These are phyloP conservation scores for Stagonosporopsis chrysanthemi DNA, from an alignment of 2,329 filamentous ascomycete species.

Conservation along the genomic window DNA sequence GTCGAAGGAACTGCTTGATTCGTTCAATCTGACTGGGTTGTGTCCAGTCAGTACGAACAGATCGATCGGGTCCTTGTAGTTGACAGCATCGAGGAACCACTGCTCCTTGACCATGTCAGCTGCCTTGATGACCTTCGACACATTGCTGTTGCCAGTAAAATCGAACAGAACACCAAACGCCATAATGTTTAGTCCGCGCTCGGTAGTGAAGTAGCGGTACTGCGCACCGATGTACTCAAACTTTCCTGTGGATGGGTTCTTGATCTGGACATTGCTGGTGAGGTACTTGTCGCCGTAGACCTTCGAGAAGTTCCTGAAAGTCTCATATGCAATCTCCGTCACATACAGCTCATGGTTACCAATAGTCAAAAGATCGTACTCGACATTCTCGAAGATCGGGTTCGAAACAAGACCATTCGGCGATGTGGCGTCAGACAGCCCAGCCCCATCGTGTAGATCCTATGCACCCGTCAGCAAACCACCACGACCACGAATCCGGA, in stretches of 20 bases:
- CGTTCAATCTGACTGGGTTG: constrained; percentile 62
- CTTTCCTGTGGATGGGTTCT: constrained; percentile 53
- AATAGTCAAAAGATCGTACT: constrained; percentile 63
- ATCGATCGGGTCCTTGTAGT: constrained; percentile 64
- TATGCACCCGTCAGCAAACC: constrained; percentile 23
- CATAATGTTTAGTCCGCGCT: constrained; percentile 57
- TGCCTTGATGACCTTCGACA: constrained; percentile 66
- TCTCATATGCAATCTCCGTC: constrained; percentile 67
- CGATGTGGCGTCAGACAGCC: constrained; percentile 66
- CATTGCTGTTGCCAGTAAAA: constrained; percentile 66
- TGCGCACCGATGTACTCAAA: constrained; percentile 57
- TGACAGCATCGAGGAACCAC: constrained; percentile 68
- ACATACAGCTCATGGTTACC: constrained; percentile 73
- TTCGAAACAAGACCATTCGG: constrained; percentile 65
- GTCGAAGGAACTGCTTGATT: constrained; percentile 55
- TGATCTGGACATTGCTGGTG: constrained; percentile 62
- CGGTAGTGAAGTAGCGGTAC: constrained; percentile 61
- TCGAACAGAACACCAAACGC: constrained; percentile 61
- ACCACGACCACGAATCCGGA: not conserved
- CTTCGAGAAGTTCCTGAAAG: constrained; percentile 65
- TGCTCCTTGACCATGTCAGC: constrained; percentile 59
- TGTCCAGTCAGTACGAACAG: constrained; percentile 70
- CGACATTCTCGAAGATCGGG: constrained; percentile 59
- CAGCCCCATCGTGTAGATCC: constrained; percentile 72
- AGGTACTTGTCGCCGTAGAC: constrained; percentile 64